Evolutionary conservation across 192 early-diverging fungal species (phyloP), one percentile per base, ranked within the genome.

Genomic region (Linnemannia exigua): DNA sequence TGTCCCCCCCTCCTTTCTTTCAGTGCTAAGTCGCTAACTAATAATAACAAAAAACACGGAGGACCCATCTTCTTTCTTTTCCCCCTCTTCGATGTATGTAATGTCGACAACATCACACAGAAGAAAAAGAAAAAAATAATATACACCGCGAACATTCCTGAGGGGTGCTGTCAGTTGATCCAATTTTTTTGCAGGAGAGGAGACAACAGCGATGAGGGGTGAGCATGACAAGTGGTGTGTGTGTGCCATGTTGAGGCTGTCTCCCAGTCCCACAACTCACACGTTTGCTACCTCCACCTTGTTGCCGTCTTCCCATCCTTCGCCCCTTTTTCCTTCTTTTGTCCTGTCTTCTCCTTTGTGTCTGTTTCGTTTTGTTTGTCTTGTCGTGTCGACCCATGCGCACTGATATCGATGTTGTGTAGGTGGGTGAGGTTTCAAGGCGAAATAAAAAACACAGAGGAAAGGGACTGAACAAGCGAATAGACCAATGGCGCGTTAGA

Each of bases 111-210:
- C n/a, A n/a, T n/a, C n/a, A n/a, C n/a, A n/a, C n/a, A n/a, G n/a
- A n/a, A n/a, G n/a, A n/a, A n/a, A 61, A 44, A 44, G 41, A 44
- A n/a, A 28, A 12, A 7, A 2, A 28, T 28, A 44, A 44, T 3
- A 44, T 9, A 44, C 5, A 44, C n/a, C 58, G 28, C 58, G 58
- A 61, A 61, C 58, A 61, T 61, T 61, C 58, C 58, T 61, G 58
- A 61, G 58, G 20, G 17, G 20, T 15, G 20, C 25, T 61, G 58
- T 61, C 58, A 61, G 58, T 61, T 61, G 58, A 61, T 61, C 58
- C 25, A 8, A n/a, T 54, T 22, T 63, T 63, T 61, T 63, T 63
- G 58, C 58, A 63, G 58, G 58, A 31, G 58, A 63, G 58, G 52
- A n/a, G 52, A 6, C 4, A 25, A 2, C n/a, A 11, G 7, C 2